Evolutionary conservation across 2,329 filamentous ascomycete genomes (phyloP), one percentile per base, ranked within the genome.

Genomic region (Fusarium dimerum): DNA sequence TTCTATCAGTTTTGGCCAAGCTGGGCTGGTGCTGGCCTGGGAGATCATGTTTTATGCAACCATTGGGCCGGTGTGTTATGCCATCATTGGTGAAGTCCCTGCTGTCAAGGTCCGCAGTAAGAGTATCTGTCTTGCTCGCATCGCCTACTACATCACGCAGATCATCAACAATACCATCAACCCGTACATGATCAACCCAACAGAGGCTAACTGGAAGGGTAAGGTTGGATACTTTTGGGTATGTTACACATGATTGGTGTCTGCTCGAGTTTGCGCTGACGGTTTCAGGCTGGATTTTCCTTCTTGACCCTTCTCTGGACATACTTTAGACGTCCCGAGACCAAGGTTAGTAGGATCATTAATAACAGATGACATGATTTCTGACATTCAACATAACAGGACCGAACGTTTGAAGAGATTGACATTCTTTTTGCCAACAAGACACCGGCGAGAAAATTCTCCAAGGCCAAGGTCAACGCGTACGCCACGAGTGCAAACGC

Each of bases 271-370:
- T 8, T 20, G 4, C 41, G 16, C 40, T 29, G 4, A 30, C 15
- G 2, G 26, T 20, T n/a, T 12, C n/a, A 45, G 43, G 43, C 43
- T 38, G 43, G 43, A 6, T 13, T 16, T 8, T 47, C 20, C 47
- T 40, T 17, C 46, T 57, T 41, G 39, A 49, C 59, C 18, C 71
- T 80, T 5, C 59, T 75, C 1, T 84, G 81, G 73, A 72, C 76
- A 1, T 81, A 70, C 57, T 80, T 79, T 61, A 76, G 75, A 15
- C 64, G 80, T 9, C 79, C 78, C 3, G 81, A 83, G 63, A 76
- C 78, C 1, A 77, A 57, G 40, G 40, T 47, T 18, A 58, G 55
- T 26, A 26, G 30, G n/a, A 45, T 18, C 3, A 20, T 15, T 2
- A 2, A n/a, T 11, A 44, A 6, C n/a, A 5, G 13, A 5, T 6